Evolutionary conservation across 306 rosid genomes (phyloP).

Genomic region (Castanea sativa): DNA sequence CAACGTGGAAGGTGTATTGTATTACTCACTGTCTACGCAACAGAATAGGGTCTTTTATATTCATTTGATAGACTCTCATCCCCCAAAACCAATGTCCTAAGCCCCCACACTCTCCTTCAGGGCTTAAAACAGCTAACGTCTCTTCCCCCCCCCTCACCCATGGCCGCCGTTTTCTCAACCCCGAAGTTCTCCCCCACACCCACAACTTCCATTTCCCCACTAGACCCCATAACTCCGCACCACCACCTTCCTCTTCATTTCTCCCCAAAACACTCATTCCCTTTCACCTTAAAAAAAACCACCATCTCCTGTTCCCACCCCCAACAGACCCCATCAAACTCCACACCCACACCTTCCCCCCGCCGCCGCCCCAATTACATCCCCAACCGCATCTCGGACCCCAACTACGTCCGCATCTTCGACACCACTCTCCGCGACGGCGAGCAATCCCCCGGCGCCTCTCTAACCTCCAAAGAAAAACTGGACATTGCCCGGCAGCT

Average conservation of each 20-base stretch:
- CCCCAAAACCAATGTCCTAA: no score
- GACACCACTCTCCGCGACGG: constrained; percentile 99
- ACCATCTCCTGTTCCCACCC: constrained; percentile 27
- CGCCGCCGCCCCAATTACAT: constrained; percentile 68
- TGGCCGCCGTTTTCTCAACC: constrained; percentile 29
- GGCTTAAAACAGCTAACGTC: not conserved
- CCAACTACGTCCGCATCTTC: constrained; percentile 73
- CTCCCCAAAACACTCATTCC: not conserved
- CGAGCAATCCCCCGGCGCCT: constrained; percentile 97
- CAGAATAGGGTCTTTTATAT: no score
- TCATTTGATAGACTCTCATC: no score
- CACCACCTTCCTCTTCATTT: constrained; percentile 24
- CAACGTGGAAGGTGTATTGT: no score
- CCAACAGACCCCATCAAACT: not conserved
- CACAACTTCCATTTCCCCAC: constrained; percentile 4
- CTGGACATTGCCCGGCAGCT: constrained; percentile 87
- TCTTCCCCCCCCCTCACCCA: not conserved
- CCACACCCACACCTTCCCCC: not conserved
- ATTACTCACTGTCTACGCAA: no score
- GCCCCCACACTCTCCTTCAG: not conserved
- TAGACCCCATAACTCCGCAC: not conserved
- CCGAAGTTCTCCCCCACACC: constrained; percentile 13
- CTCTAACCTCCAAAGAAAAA: constrained; percentile 86
- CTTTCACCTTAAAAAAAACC: not conserved
- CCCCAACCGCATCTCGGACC: constrained; percentile 77